A percentile compares a stretch with the other conserved stretches of the same genome.
These are phyloP conservation scores for Emydomyces testavorans DNA, from an alignment of 2,329 filamentous ascomycete genomes.

Conservation along the genomic window DNA sequence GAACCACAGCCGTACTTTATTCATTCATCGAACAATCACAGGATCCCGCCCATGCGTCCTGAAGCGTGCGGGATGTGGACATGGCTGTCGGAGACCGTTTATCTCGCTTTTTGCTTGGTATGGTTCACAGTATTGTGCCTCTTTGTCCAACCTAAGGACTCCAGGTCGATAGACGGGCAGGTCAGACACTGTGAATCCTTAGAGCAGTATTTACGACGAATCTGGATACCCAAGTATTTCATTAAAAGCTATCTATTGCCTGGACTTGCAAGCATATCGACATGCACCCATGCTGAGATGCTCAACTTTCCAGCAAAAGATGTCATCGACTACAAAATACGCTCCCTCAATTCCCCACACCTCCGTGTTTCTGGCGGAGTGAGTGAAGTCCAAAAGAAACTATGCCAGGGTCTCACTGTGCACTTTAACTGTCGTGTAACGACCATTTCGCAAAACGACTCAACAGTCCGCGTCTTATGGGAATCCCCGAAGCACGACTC, in stretches of 20 bases:
- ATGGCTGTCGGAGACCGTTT: slow-evolving; percentile 37
- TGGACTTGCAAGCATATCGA: slow-evolving; percentile 44
- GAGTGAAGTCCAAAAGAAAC: slow-evolving; percentile 38
- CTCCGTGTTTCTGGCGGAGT: slow-evolving; percentile 44
- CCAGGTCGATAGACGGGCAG: background rate
- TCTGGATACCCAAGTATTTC: slow-evolving; percentile 40
- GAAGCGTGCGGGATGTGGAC: slow-evolving; percentile 26
- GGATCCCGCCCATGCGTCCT: slow-evolving; percentile 36
- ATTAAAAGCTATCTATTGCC: slow-evolving; percentile 43
- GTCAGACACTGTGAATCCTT: slow-evolving; percentile 34
- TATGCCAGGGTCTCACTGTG: slow-evolving; percentile 35
- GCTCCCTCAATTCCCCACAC: slow-evolving; percentile 39
- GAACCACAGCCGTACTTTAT: slow-evolving; percentile 36
- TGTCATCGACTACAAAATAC: slow-evolving; percentile 41
- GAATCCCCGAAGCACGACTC: slow-evolving; percentile 1
- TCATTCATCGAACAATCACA: slow-evolving; percentile 46
- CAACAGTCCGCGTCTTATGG: slow-evolving; percentile 18
- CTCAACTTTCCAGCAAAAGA: slow-evolving; percentile 45
- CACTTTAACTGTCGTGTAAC: slow-evolving; percentile 28
- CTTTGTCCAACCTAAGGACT: slow-evolving; percentile 30
- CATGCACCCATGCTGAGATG: slow-evolving; percentile 43
- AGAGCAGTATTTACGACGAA: slow-evolving; percentile 41
- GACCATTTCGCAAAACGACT: slow-evolving; percentile 15
- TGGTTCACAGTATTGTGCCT: slow-evolving; percentile 47
- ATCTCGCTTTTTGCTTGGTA: slow-evolving; percentile 40